Evolutionary conservation across 2,329 filamentous ascomycete genomes (phyloP).

Genomic region (Pezicula radicicola): DNA sequence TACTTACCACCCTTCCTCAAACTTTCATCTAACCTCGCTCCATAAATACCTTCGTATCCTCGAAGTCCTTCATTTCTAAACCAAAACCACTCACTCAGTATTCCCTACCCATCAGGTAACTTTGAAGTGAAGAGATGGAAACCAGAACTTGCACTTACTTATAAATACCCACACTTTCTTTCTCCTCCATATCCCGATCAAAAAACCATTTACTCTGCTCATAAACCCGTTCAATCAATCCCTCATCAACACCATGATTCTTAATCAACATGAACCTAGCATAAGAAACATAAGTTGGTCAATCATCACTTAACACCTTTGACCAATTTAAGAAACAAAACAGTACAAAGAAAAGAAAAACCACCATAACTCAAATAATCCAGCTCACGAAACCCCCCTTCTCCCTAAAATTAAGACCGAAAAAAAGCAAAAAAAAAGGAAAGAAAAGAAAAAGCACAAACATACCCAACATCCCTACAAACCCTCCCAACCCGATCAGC

Average conservation of each 20-base stretch:
- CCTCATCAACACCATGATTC: neutral
- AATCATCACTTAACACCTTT: neutral
- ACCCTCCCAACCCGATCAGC: too few relatives aligned
- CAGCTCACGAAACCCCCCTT: too few relatives aligned
- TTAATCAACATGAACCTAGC: neutral
- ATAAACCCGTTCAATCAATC: neutral
- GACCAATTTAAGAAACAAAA: neutral
- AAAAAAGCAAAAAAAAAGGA: too few relatives aligned
- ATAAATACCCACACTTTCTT: constrained; percentile 10
- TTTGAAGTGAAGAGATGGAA: too few relatives aligned
- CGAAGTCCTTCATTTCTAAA: constrained; percentile 1
- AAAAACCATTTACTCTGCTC: neutral
- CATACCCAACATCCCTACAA: too few relatives aligned
- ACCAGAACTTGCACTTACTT: too few relatives aligned
- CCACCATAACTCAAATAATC: too few relatives aligned
- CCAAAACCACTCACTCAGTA: too few relatives aligned
- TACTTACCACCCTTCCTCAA: neutral
- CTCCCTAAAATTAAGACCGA: too few relatives aligned
- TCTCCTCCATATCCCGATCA: neutral
- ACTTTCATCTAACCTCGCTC: neutral
- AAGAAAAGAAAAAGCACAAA: too few relatives aligned
- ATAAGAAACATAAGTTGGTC: neutral
- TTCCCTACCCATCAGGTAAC: too few relatives aligned
- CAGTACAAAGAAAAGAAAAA: too few relatives aligned
- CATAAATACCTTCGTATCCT: constrained; percentile 11